Percentiles rank a stretch among this genome's conserved stretches.
Evolutionary conservation across 2,329 filamentous ascomycete species (phyloP).

Genomic region (Neonectria hederae): DNA sequence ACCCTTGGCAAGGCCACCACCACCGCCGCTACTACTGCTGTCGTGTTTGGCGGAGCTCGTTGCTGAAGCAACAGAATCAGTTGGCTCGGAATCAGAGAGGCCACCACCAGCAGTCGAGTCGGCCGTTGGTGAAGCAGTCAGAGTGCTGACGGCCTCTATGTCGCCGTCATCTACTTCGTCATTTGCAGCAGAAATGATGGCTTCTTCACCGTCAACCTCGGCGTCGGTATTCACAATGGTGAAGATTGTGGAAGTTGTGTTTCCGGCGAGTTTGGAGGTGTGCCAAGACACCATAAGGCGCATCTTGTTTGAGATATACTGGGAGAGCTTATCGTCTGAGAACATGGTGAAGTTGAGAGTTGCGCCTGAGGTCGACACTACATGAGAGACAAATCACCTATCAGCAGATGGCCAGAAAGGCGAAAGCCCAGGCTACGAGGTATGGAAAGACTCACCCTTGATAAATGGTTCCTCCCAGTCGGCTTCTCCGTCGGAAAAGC

Average conservation of each 20-base stretch:
- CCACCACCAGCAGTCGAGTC: background rate
- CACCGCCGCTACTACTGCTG: conserved; percentile 30
- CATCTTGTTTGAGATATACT: background rate
- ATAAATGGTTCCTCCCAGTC: background rate
- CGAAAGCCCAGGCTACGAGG: background rate
- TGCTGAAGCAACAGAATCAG: background rate
- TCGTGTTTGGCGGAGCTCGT: background rate
- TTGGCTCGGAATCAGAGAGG: background rate
- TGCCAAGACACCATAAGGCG: background rate
- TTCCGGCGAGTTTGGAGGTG: background rate
- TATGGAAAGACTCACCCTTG: background rate
- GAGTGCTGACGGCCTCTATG: background rate
- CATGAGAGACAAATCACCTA: background rate
- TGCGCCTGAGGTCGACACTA: background rate
- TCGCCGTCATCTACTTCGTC: background rate
- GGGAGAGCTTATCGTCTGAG: background rate
- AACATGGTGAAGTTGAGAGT: background rate
- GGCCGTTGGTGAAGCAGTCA: background rate
- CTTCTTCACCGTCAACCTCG: background rate
- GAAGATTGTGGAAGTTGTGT: background rate
- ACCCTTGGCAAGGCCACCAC: conserved; percentile 49
- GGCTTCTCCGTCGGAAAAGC: background rate
- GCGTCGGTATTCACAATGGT: background rate
- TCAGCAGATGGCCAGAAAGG: background rate
- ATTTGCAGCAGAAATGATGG: background rate